Conservation (phyloP, 345 rosid species). For the Aquilaria sinensis region DNA sequence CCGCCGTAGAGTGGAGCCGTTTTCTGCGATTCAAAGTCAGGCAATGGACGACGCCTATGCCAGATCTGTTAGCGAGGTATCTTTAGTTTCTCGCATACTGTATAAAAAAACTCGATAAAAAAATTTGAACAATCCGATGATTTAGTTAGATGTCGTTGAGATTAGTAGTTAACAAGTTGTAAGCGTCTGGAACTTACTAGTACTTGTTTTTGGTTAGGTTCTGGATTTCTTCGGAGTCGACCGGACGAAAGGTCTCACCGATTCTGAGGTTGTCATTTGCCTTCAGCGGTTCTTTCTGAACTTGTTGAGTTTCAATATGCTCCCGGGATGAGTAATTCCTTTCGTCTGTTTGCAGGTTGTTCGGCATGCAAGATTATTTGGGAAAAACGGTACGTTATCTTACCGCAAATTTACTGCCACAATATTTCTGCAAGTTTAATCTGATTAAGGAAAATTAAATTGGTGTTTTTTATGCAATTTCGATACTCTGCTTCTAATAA, state of each 20-base stretch:
- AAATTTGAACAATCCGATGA: background rate
- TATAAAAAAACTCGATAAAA: background rate
- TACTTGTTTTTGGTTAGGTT: slow-evolving; percentile 43
- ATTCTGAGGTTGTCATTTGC: slow-evolving; percentile 66
- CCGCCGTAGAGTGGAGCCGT: background rate
- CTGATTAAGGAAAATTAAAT: background rate
- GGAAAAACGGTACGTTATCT: slow-evolving; percentile 60
- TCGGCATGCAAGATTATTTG: slow-evolving; percentile 54
- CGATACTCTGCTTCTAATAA: too few relatives aligned
- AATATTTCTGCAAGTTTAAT: background rate
- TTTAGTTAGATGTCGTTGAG: slow-evolving; percentile 7
- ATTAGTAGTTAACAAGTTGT: background rate
- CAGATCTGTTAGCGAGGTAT: slow-evolving; percentile 92
- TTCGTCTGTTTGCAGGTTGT: slow-evolving; percentile 45
- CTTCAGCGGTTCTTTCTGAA: background rate
- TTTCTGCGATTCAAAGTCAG: slow-evolving; percentile 8
- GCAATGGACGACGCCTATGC: slow-evolving; percentile 92
- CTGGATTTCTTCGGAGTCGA: slow-evolving; percentile 83
- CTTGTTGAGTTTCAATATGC: background rate
- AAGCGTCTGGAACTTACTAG: slow-evolving; percentile 1
- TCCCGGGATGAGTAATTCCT: background rate
- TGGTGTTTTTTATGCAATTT: slow-evolving; percentile 18
- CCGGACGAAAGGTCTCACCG: slow-evolving; percentile 67
- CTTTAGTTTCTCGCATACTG: slow-evolving; percentile 12
- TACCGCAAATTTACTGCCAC: background rate